Percentiles rank a stretch among this genome's conserved stretches.
phyloP scores from a whole-genome alignment of 305 asterid genomes.

The Fraxinus xanthoxyloides region DNA sequence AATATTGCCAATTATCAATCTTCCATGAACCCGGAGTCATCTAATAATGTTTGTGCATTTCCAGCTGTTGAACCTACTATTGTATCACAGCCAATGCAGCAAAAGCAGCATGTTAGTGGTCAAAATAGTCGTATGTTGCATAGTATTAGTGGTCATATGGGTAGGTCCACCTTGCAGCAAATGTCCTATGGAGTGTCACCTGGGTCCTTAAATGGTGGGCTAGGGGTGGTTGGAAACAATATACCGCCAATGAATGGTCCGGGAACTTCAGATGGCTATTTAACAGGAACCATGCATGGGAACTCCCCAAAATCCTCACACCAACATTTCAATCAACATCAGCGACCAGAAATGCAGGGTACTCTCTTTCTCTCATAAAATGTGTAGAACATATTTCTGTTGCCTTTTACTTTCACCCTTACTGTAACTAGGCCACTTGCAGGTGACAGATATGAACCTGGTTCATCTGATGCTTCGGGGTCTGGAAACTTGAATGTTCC shows the following conservation, averaged over 20 bases:
- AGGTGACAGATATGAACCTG: conserved; percentile 74
- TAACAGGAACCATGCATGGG: conserved; percentile 48
- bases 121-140: conserved; percentile 49
- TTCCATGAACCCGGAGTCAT: conserved; percentile 57
- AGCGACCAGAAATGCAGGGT: conserved; percentile 63
- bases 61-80: conserved; percentile 50
- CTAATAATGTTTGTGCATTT: conserved; percentile 55
- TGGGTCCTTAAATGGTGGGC: conserved; percentile 41
- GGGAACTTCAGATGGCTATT: conserved; percentile 53
- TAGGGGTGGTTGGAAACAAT: conserved; percentile 45
- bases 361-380: conserved; percentile 23
- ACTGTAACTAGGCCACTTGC: conserved; percentile 31
- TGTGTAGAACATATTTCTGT: conserved; percentile 1
- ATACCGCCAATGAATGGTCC: conserved; percentile 38
- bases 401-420: conserved; percentile 23
- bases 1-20: conserved; percentile 50
- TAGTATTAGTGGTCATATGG: conserved; percentile 47
- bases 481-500: conserved; percentile 65
- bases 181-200: conserved; percentile 38
- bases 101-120: conserved; percentile 46
- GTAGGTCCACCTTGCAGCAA: conserved; percentile 46
- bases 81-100: conserved; percentile 44
- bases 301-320: conserved; percentile 60
- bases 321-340: conserved; percentile 64
- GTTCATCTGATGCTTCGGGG: conserved; percentile 56